These are phyloP conservation scores for Casuarina glauca DNA, from an alignment of 306 rosid genomes.

Conservation along the genomic window DNA sequence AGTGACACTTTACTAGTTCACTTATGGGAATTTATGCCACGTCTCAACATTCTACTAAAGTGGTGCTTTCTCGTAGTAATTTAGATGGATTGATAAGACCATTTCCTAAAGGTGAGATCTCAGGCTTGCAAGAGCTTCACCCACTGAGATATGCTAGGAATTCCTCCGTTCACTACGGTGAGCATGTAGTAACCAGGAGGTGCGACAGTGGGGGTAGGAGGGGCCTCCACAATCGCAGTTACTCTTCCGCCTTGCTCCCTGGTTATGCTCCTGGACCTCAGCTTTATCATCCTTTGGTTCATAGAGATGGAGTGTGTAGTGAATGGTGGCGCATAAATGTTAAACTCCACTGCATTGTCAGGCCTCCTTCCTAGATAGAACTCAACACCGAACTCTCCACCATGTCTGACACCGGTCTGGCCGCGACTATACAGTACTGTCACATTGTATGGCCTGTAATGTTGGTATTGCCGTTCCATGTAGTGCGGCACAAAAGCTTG, in stretches of 20 bases:
- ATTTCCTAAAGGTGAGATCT: no score
- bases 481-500: conserved; percentile 80
- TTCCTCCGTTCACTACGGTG: conserved; percentile 58
- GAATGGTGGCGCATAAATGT: conserved; percentile 67
- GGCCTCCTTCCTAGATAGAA: conserved; percentile 38
- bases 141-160: conserved; percentile 74
- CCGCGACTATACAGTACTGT: conserved; percentile 29
- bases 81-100: no score
- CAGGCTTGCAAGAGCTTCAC: conserved; percentile 40
- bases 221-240: conserved; percentile 55
- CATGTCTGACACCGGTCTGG: conserved; percentile 39
- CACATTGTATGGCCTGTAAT: conserved; percentile 50
- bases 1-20: not conserved
- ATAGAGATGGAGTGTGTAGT: conserved; percentile 70
- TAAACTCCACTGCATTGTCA: conserved; percentile 38
- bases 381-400: conserved; percentile 47
- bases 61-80: not conserved
- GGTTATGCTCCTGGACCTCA: conserved; percentile 40
- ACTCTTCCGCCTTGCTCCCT: conserved; percentile 36
- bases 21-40: not conserved
- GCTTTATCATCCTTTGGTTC: conserved; percentile 77
- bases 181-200: conserved; percentile 73
- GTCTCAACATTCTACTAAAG: not conserved
- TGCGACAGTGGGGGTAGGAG: conserved; percentile 62
- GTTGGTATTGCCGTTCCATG: conserved; percentile 41